Conservation (phyloP, 2,329 filamentous ascomycete genomes). For the Penicillium sumatraense region DNA sequence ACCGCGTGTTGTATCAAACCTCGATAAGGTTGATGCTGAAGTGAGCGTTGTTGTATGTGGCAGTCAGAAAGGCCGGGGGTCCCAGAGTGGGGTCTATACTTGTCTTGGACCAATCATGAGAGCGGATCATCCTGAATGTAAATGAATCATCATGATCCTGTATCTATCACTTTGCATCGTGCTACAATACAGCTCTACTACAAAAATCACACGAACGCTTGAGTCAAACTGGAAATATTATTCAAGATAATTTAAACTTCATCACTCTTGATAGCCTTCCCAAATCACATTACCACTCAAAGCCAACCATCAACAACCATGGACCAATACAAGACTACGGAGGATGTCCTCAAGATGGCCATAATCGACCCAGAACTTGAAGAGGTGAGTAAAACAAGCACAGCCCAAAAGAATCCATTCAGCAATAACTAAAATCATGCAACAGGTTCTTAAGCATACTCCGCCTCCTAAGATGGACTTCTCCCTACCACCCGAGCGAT, state of each 20-base stretch:
- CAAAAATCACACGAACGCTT: background rate
- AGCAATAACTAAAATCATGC: too few species aligned
- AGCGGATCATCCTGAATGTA: background rate
- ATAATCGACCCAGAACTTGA: constrained; percentile 11
- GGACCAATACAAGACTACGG: constrained; percentile 7
- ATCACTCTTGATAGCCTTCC: background rate
- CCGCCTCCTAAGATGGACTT: constrained; percentile 3
- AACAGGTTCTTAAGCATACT: constrained; percentile 1
- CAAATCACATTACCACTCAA: background rate
- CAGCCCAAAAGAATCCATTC: too few species aligned
- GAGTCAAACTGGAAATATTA: too few species aligned
- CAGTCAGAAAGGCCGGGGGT: too few species aligned
- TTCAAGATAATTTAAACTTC: background rate
- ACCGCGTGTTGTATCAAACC: too few species aligned
- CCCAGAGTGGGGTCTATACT: background rate
- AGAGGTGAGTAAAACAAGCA: background rate
- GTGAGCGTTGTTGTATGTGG: too few species aligned
- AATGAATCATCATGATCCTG: constrained; percentile 1
- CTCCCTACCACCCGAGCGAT: background rate
- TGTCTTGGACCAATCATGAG: background rate
- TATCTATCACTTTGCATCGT: background rate
- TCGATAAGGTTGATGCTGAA: too few species aligned
- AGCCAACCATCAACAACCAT: background rate
- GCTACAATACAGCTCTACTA: background rate
- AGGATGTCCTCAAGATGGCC: constrained; percentile 10